Evolutionary conservation across 345 rosid species (phyloP).

Genomic region (Eucalyptus curtisii): DNA sequence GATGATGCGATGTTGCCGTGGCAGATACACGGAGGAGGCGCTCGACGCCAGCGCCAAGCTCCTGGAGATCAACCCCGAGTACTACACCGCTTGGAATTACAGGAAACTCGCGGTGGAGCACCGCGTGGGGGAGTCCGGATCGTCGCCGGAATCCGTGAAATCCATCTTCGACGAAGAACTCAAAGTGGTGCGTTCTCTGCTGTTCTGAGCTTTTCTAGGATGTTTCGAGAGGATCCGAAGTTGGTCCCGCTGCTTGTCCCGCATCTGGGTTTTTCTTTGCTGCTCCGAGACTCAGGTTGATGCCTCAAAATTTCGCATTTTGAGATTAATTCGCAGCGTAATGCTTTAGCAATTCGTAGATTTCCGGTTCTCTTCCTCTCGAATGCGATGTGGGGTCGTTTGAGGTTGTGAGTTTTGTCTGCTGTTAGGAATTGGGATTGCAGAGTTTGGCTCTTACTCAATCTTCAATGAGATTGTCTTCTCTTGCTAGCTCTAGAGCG

Average conservation of each 20-base stretch:
- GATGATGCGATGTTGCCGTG: not conserved
- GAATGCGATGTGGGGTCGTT: not conserved
- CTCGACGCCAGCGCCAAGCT: conserved; percentile 69
- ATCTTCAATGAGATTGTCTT: not conserved
- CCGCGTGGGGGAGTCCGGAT: conserved; percentile 14
- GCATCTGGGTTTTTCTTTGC: not conserved
- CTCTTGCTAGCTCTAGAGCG: not conserved
- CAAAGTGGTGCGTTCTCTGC: conserved; percentile 29
- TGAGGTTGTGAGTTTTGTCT: not conserved
- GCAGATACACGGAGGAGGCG: conserved; percentile 77
- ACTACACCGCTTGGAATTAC: conserved; percentile 87
- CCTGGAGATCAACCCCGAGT: conserved; percentile 74
- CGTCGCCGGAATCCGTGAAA: conserved; percentile 30
- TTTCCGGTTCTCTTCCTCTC: not conserved
- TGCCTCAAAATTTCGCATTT: not conserved
- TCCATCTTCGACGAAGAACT: conserved; percentile 66
- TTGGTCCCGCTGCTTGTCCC: not conserved
- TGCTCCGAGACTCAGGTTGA: not conserved
- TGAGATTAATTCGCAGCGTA: not conserved
- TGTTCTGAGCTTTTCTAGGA: not conserved
- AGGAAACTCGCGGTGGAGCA: conserved; percentile 70
- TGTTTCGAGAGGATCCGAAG: not conserved
- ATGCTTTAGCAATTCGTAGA: not conserved
- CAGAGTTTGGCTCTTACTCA: not conserved
- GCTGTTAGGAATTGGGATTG: not conserved